These are phyloP conservation scores for Monosporascus ibericus DNA, from an alignment of 2,329 filamentous ascomycete species.

Conservation along the genomic window DNA sequence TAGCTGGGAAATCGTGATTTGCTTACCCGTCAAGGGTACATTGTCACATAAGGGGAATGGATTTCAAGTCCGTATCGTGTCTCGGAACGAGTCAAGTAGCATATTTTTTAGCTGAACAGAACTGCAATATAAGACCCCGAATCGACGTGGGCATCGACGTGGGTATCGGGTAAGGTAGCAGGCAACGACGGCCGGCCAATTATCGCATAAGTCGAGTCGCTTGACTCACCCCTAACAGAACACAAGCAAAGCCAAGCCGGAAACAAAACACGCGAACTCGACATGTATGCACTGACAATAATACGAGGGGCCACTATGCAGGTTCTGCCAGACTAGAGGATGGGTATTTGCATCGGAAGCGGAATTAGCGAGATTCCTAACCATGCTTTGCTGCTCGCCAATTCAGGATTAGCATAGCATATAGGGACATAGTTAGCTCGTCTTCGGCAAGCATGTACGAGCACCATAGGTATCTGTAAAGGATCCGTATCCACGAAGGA, in stretches of 20 bases:
- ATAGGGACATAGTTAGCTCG: background rate
- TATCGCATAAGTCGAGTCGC: background rate
- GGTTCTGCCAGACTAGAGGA: background rate
- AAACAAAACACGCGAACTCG: background rate
- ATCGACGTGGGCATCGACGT: no score
- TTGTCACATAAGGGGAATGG: no score
- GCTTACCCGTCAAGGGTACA: no score
- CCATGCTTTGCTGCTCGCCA: background rate
- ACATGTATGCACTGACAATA: background rate
- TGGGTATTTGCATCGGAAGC: background rate
- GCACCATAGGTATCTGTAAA: background rate
- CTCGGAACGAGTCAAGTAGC: no score
- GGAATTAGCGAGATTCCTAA: background rate
- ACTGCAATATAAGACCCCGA: no score
- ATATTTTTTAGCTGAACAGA: no score
- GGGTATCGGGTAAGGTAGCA: no score
- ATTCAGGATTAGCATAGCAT: background rate
- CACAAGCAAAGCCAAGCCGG: background rate
- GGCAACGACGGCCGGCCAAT: no score
- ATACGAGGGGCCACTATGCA: background rate
- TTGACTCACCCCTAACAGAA: background rate
- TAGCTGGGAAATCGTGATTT: no score
- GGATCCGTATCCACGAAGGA: background rate
- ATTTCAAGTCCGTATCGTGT: no score
- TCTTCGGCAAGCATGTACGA: background rate